Percentiles rank a stretch among this genome's conserved stretches.
These are phyloP conservation scores for Didymella sp. DNA, from an alignment of 2,329 filamentous ascomycete genomes.

Conservation along the genomic window DNA sequence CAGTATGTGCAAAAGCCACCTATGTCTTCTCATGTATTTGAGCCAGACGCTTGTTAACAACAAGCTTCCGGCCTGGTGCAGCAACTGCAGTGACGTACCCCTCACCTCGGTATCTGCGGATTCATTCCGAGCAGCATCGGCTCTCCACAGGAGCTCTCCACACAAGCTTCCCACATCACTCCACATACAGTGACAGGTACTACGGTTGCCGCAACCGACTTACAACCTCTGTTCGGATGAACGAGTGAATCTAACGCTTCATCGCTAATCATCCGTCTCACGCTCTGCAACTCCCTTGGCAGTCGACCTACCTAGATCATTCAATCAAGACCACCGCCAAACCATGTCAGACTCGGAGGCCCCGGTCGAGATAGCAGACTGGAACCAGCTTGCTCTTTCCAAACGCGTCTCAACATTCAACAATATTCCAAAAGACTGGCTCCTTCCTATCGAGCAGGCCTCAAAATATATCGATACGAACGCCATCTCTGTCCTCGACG, in stretches of 20 bases:
- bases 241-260: not conserved
- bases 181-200: not conserved
- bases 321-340: not conserved
- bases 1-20: not conserved
- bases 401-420: constrained; percentile 37
- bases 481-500: constrained; percentile 37
- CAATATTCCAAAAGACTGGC: constrained; percentile 47
- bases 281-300: not conserved
- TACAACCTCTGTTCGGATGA: not conserved
- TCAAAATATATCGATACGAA: constrained; percentile 29
- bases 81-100: not conserved
- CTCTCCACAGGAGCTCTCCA: constrained; percentile 9
- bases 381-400: constrained; percentile 39
- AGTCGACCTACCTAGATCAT: not conserved
- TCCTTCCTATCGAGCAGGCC: constrained; percentile 32
- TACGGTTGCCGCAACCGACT: not conserved
- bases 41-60: not conserved
- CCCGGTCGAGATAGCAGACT: constrained; percentile 26
- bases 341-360: constrained; percentile 1
- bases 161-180: constrained; percentile 11
- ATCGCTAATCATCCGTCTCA: not conserved
- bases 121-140: constrained; percentile 9
- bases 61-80: not conserved
- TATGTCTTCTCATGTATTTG: not conserved
- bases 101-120: constrained; percentile 2